Conservation (phyloP, 129 eudicot species). For the Saposhnikovia divaricata region DNA sequence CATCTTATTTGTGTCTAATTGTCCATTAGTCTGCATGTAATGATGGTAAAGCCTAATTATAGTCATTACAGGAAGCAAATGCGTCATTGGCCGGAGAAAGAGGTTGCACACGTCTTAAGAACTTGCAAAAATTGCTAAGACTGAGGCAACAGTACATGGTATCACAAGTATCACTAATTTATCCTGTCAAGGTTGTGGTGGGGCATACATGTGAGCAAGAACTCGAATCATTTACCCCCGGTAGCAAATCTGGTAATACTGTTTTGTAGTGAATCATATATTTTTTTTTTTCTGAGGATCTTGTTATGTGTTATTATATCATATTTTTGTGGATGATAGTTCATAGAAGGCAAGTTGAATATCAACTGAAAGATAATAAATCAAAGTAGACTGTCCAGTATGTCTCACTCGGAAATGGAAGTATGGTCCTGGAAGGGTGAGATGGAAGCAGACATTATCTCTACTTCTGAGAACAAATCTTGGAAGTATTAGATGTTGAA, state of each 20-base stretch:
- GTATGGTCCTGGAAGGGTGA: neutral
- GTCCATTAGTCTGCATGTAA: neutral
- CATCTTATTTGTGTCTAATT: neutral
- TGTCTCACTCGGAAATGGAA: neutral
- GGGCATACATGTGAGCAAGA: slow-evolving; percentile 73
- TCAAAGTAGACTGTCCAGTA: neutral
- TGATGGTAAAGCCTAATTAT: neutral
- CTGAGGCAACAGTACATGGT: slow-evolving; percentile 77
- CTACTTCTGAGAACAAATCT: too few species aligned
- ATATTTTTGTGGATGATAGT: neutral
- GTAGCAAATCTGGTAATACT: slow-evolving; percentile 48
- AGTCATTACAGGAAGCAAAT: slow-evolving; percentile 49
- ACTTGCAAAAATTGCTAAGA: slow-evolving; percentile 60
- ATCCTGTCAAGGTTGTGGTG: slow-evolving; percentile 72
- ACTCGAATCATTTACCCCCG: slow-evolving; percentile 68
- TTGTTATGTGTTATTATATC: neutral
- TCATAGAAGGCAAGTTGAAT: neutral
- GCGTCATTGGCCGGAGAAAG: slow-evolving; percentile 71
- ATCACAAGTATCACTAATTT: slow-evolving; percentile 73
- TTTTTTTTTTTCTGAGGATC: neutral
- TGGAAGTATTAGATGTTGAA: neutral
- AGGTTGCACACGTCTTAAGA: slow-evolving; percentile 47
- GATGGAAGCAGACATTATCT: neutral
- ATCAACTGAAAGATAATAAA: neutral
- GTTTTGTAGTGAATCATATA: neutral